These are phyloP conservation scores for Cryphonectria naterciae DNA, from an alignment of 2,329 filamentous ascomycete species.

Conservation along the genomic window DNA sequence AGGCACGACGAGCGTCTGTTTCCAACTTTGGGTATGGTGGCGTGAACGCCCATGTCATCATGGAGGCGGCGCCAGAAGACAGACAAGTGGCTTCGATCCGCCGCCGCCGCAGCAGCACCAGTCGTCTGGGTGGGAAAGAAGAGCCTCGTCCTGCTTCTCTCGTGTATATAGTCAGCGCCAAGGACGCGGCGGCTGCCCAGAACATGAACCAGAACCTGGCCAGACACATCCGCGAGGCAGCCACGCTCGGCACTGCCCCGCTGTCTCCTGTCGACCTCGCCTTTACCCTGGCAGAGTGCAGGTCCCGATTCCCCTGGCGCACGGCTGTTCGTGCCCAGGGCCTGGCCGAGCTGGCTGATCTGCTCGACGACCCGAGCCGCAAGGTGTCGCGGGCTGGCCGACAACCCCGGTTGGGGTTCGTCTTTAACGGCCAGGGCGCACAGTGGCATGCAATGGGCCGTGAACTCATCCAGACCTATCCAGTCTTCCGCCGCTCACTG, in stretches of 20 bases:
- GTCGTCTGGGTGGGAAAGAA: no score
- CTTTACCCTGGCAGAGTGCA: conserved; percentile 31
- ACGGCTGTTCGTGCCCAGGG: conserved; percentile 10
- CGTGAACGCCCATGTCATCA: conserved; percentile 38
- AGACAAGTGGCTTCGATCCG: no score
- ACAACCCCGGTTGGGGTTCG: conserved; percentile 29
- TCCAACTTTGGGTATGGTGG: conserved; percentile 42
- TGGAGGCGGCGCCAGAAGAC: conserved; percentile 31
- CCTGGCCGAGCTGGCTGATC: conserved; percentile 4
- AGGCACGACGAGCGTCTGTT: conserved; percentile 35
- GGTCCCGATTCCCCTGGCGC: conserved; percentile 29
- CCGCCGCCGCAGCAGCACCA: no score
- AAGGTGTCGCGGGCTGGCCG: background rate
- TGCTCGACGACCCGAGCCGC: conserved; percentile 2
- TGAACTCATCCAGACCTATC: conserved; percentile 31
- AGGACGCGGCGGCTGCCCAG: conserved; percentile 20
- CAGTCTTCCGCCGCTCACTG: conserved; percentile 29
- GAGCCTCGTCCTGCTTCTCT: no score
- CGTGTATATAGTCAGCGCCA: conserved; percentile 15
- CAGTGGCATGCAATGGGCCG: conserved; percentile 38
- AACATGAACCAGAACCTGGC: conserved; percentile 25
- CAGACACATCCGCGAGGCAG: no score
- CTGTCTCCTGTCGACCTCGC: conserved; percentile 26
- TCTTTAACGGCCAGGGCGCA: conserved; percentile 42
- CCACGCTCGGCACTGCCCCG: background rate